phyloP scores from a whole-genome alignment of 805 yeast species.

The Ogataea paradorogensis region DNA sequence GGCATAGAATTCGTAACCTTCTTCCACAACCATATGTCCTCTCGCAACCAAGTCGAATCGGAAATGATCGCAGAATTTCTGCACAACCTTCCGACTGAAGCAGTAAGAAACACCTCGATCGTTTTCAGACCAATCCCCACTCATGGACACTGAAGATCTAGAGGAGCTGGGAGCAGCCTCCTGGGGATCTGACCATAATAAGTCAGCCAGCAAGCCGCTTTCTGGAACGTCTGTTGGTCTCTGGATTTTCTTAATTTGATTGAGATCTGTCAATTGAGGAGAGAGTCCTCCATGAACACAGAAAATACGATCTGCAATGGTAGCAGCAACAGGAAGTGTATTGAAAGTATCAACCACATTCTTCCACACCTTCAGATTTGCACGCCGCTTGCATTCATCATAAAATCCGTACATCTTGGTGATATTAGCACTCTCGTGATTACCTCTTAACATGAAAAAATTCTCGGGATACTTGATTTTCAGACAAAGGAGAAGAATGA shows the following conservation, averaged over 20 bases:
- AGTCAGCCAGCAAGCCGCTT: constrained; percentile 71
- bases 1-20: constrained; percentile 80
- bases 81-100: constrained; percentile 72
- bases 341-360: constrained; percentile 53
- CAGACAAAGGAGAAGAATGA: constrained; percentile 48
- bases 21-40: constrained; percentile 90
- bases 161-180: constrained; percentile 32
- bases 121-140: constrained; percentile 70
- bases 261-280: constrained; percentile 62
- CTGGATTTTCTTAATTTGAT: constrained; percentile 66
- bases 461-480: constrained; percentile 60
- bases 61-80: constrained; percentile 60
- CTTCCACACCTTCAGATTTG: constrained; percentile 48
- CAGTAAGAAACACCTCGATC: constrained; percentile 83
- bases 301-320: constrained; percentile 54
- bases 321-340: constrained; percentile 59
- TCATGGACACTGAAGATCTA: constrained; percentile 8
- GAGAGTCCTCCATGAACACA: constrained; percentile 74
- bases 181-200: constrained; percentile 83
- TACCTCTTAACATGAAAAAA: constrained; percentile 58
- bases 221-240: constrained; percentile 87
- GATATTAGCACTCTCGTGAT: constrained; percentile 57
- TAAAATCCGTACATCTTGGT: constrained; percentile 60
- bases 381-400: constrained; percentile 57
- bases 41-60: constrained; percentile 75